A percentile compares a stretch with the other conserved stretches of the same genome.
These are phyloP conservation scores for Sarocladium oryzae DNA, from an alignment of 2,329 filamentous ascomycete species.

Conservation along the genomic window DNA sequence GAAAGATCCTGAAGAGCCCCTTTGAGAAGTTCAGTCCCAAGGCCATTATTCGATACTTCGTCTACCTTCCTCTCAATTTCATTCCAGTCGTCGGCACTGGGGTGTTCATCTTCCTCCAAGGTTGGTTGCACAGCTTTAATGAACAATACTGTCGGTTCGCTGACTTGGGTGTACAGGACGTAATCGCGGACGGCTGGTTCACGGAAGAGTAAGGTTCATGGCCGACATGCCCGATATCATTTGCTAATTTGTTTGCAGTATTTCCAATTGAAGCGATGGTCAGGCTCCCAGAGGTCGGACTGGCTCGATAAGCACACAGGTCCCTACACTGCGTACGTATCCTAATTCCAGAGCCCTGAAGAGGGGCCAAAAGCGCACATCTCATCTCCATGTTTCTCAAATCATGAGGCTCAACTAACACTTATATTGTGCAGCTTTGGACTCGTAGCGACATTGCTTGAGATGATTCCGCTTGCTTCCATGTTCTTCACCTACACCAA, in stretches of 20 bases:
- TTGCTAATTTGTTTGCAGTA: conserved; percentile 46
- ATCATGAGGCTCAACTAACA: too few relatives aligned
- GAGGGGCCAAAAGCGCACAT: too few relatives aligned
- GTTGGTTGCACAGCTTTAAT: conserved; percentile 25
- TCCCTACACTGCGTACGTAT: conserved; percentile 71
- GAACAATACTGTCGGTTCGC: neutral
- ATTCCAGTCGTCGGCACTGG: conserved; percentile 83
- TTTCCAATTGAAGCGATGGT: conserved; percentile 88
- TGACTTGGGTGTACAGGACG: conserved; percentile 29
- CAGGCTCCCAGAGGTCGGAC: conserved; percentile 52
- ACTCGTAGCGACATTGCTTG: conserved; percentile 67
- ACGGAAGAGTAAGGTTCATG: conserved; percentile 44
- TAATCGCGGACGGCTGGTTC: conserved; percentile 40
- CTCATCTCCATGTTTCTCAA: too few relatives aligned
- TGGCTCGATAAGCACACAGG: conserved; percentile 66
- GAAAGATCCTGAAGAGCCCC: conserved; percentile 50
- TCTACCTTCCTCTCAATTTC: conserved; percentile 89
- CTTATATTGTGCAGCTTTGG: conserved; percentile 52
- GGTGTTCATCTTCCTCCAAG: conserved; percentile 73
- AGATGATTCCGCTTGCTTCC: conserved; percentile 76
- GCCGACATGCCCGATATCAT: neutral
- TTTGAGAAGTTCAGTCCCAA: conserved; percentile 51
- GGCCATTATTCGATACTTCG: conserved; percentile 68
- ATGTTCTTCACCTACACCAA: conserved; percentile 89
- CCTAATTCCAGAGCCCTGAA: neutral